Conservation (phyloP, 163 green algal species). For the Scenedesmus sp. region DNA sequence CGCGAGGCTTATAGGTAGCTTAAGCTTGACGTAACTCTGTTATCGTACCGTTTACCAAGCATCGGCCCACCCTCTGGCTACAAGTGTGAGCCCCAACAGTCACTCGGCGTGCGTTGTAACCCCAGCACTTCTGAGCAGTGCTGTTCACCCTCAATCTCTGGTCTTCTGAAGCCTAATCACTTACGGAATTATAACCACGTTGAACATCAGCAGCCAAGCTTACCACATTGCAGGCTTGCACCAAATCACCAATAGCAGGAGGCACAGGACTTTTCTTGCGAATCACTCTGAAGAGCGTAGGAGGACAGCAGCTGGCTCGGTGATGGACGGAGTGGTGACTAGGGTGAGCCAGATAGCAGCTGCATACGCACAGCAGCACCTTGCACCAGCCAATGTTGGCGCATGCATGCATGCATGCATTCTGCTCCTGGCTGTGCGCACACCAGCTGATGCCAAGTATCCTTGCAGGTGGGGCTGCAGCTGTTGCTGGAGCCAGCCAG, state of each 20-base stretch:
- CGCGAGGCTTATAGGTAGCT: not conserved
- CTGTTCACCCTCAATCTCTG: not conserved
- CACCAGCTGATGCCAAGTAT: not conserved
- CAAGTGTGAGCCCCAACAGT: not conserved
- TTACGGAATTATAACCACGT: too few relatives aligned
- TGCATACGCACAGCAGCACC: not conserved
- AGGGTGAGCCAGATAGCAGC: not conserved
- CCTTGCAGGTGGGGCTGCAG: slow-evolving; percentile 30
- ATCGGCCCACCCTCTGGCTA: not conserved
- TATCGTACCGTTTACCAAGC: not conserved
- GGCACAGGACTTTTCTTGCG: not conserved
- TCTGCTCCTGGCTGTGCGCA: not conserved
- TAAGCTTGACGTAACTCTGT: not conserved
- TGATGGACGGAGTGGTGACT: not conserved
- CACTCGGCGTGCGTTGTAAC: slow-evolving; percentile 8
- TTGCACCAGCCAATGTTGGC: not conserved
- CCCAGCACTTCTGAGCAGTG: not conserved
- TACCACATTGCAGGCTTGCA: not conserved
- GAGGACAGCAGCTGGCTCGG: not conserved
- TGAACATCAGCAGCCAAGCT: not conserved
- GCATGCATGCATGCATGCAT: not conserved
- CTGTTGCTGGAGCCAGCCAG: slow-evolving; percentile 42
- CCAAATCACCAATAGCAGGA: not conserved
- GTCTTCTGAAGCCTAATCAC: too few relatives aligned
- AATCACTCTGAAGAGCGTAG: not conserved